Conservation (phyloP, 108 stramenopile species). For the Cylindrotheca fusiformis region DNA sequence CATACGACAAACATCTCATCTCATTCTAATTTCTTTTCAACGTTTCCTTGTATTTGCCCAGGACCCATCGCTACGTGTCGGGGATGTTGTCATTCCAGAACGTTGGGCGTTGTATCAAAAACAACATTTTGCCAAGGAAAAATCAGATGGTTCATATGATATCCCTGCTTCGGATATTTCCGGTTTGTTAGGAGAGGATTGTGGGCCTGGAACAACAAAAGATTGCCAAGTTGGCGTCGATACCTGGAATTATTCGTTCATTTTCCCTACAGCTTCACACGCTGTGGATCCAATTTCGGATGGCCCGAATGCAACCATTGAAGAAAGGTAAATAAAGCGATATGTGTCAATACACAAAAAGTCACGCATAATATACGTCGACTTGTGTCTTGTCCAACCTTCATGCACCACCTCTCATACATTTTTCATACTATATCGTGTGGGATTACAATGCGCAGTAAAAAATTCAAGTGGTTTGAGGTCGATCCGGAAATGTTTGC, state of each 20-base stretch:
- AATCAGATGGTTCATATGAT: neutral
- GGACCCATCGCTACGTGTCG: constrained; percentile 1
- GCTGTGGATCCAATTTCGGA: constrained; percentile 3
- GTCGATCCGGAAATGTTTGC: constrained; percentile 10
- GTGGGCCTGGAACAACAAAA: constrained; percentile 4
- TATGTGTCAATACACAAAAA: no score
- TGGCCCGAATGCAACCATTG: neutral
- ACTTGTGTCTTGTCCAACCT: no score
- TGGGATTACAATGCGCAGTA: no score
- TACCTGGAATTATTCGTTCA: constrained; percentile 10
- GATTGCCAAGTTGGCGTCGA: constrained; percentile 1
- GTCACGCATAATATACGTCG: no score
- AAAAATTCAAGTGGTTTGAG: constrained; percentile 8
- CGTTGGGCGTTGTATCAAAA: constrained; percentile 8
- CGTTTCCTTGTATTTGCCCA: neutral
- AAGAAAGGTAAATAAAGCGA: neutral
- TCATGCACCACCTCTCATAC: no score
- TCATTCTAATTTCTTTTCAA: neutral
- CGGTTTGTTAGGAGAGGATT: constrained; percentile 2
- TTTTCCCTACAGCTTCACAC: neutral
- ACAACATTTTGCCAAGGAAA: constrained; percentile 11
- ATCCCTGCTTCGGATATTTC: neutral
- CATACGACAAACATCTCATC: no score
- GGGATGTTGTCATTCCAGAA: constrained; percentile 8
- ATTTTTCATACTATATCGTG: no score